phyloP scores from a whole-genome alignment of 495 filamentous ascomycete species.

The Arthonia radiata region DNA sequence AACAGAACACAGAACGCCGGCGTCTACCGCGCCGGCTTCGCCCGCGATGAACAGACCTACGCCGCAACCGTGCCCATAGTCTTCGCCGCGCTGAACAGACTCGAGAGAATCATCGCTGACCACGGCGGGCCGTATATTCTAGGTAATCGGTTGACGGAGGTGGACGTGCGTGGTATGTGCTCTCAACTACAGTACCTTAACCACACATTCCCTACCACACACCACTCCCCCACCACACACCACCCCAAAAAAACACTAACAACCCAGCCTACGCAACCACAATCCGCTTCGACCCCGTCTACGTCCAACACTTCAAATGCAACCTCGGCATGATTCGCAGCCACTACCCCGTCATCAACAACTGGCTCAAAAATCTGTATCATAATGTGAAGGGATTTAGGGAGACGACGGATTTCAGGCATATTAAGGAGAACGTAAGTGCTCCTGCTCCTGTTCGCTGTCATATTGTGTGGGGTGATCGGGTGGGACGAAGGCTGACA shows the following conservation, averaged over 20 bases:
- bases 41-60: constrained; percentile 21
- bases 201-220: no score
- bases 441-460: constrained; percentile 1
- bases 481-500: background rate
- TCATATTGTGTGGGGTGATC: background rate
- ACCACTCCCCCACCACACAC: no score
- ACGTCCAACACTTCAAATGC: constrained; percentile 33
- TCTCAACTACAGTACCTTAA: no score
- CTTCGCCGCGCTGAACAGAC: constrained; percentile 25
- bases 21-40: constrained; percentile 32
- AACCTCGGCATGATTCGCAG: constrained; percentile 28
- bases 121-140: constrained; percentile 24
- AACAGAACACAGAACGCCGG: no score
- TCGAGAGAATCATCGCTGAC: constrained; percentile 19
- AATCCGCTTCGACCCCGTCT: constrained; percentile 24
- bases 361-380: constrained; percentile 27
- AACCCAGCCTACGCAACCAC: constrained; percentile 23
- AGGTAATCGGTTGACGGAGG: constrained; percentile 21
- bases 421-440: constrained; percentile 33
- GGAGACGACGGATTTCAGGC: constrained; percentile 16
- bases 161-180: no score
- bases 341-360: constrained; percentile 24
- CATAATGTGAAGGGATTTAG: constrained; percentile 20
- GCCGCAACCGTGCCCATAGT: constrained; percentile 19
- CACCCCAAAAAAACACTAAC: no score